phyloP scores from a whole-genome alignment of 306 rosid species.

The Castanea crenata region DNA sequence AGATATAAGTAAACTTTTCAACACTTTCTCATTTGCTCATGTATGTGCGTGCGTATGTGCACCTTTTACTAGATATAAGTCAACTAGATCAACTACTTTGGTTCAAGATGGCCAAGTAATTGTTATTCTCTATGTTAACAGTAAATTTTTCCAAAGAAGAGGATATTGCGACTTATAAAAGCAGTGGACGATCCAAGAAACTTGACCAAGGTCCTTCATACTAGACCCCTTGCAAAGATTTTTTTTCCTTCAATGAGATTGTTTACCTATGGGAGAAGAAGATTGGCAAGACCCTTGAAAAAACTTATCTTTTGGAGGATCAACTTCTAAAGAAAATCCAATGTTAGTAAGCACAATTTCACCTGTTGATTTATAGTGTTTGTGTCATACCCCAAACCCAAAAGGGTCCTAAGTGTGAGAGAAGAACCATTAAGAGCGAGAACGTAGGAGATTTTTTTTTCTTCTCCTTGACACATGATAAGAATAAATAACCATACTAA shows the following conservation, averaged over 20 bases:
- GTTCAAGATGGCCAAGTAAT: neutral
- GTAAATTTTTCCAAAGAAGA: constrained; percentile 39
- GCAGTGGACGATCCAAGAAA: constrained; percentile 40
- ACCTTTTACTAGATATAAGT: too few species aligned
- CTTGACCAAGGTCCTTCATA: constrained; percentile 36
- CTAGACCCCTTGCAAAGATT: constrained; percentile 37
- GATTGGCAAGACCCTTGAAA: constrained; percentile 38
- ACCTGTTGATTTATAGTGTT: neutral
- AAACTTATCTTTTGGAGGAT: constrained; percentile 33
- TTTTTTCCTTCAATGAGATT: constrained; percentile 20
- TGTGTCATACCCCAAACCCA: neutral
- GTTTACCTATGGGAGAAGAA: constrained; percentile 48
- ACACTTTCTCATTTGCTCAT: too few species aligned
- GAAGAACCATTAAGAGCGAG: too few species aligned
- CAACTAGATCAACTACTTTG: neutral
- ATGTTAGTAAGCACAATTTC: constrained; percentile 17
- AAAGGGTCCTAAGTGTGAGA: too few species aligned
- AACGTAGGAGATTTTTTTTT: too few species aligned
- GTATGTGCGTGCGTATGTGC: too few species aligned
- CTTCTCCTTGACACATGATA: too few species aligned
- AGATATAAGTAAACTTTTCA: neutral
- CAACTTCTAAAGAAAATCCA: constrained; percentile 36
- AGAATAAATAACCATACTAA: too few species aligned
- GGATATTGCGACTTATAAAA: constrained; percentile 30
- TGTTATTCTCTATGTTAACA: constrained; percentile 10